Conservation (phyloP, 2,329 filamentous ascomycete genomes). For the Alternaria tenuissima region DNA sequence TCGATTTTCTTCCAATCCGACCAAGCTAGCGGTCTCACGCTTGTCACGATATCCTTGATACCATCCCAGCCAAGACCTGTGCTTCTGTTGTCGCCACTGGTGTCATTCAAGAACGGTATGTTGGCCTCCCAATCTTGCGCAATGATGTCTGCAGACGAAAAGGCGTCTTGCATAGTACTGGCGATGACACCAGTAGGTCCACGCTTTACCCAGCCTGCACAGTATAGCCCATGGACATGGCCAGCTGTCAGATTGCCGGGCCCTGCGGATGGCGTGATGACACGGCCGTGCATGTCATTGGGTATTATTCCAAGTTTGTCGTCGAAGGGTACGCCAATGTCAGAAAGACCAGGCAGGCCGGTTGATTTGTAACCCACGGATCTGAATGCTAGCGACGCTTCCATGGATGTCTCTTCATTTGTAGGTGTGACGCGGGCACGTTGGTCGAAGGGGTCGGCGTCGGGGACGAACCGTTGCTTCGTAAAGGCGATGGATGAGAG, state of each 20-base stretch:
- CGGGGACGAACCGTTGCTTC: conserved; percentile 52
- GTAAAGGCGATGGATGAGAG: conserved; percentile 75
- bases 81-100: conserved; percentile 41
- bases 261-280: conserved; percentile 57
- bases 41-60: conserved; percentile 67
- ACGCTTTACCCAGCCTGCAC: conserved; percentile 94
- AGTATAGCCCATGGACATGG: conserved; percentile 79
- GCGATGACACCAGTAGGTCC: conserved; percentile 96
- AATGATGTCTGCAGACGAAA: conserved; percentile 85
- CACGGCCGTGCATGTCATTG: conserved; percentile 82
- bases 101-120: conserved; percentile 59
- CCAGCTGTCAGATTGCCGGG: conserved; percentile 55
- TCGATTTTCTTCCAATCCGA: conserved; percentile 88
- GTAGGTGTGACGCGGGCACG: conserved; percentile 61
- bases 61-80: conserved; percentile 77
- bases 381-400: conserved; percentile 80
- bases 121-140: conserved; percentile 73
- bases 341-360: conserved; percentile 75
- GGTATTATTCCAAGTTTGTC: conserved; percentile 75
- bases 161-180: conserved; percentile 94
- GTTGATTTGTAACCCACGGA: conserved; percentile 95
- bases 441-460: conserved; percentile 57
- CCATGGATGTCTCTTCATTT: conserved; percentile 59
- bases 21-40: conserved; percentile 76
- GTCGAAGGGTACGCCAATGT: conserved; percentile 82